phyloP scores from a whole-genome alignment of 768 basidiomycete species.

The Pulveroboletus frians region DNA sequence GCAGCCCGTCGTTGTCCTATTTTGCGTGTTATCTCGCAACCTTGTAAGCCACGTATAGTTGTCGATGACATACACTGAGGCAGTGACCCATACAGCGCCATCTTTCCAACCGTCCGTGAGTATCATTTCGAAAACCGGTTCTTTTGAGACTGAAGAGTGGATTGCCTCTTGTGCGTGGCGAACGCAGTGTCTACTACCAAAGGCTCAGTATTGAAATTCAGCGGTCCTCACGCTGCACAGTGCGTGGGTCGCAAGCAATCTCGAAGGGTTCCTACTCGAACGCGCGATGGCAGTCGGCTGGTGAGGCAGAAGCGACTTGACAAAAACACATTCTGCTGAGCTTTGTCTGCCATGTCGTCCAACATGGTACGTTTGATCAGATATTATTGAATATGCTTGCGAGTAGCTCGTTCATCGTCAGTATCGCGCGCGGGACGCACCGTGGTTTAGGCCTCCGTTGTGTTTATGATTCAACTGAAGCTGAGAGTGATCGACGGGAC shows the following conservation, averaged over 20 bases:
- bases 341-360: constrained; percentile 44
- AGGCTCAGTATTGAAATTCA: constrained; percentile 5
- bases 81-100: constrained; percentile 27
- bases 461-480: constrained; percentile 45
- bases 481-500: constrained; percentile 59
- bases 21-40: constrained; percentile 69
- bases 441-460: constrained; percentile 55
- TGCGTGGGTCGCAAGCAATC: constrained; percentile 69
- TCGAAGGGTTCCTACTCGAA: too few species aligned
- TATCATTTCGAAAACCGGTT: constrained; percentile 1
- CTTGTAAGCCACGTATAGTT: constrained; percentile 42
- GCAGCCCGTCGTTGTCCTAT: constrained; percentile 59
- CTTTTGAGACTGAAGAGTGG: neutral
- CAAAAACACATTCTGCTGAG: constrained; percentile 14
- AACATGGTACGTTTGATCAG: constrained; percentile 49
- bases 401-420: constrained; percentile 19
- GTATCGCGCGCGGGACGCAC: constrained; percentile 61
- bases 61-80: constrained; percentile 1
- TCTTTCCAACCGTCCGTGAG: constrained; percentile 45
- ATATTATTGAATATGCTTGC: neutral
- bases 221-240: constrained; percentile 27
- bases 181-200: constrained; percentile 39
- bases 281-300: constrained; percentile 68
- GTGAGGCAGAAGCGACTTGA: constrained; percentile 10
- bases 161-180: constrained; percentile 24